Conservation (phyloP, 2,329 filamentous ascomycete species). For the Triangularia verruculosa region DNA sequence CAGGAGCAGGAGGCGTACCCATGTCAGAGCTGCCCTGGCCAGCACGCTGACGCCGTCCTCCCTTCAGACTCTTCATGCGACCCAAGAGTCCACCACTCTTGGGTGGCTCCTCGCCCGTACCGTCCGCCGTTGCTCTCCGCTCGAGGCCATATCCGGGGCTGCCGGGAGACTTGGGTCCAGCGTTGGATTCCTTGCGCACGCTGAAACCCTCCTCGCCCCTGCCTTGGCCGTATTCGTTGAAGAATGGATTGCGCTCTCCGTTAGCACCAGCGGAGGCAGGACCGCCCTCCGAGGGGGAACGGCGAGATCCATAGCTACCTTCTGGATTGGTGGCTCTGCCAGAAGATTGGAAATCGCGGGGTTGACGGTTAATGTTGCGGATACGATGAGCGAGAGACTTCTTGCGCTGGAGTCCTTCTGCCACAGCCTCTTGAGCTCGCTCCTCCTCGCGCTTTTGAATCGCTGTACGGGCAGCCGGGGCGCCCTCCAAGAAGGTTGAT, state of each 20-base stretch:
- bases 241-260: conserved; percentile 69
- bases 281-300: conserved; percentile 39
- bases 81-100: conserved; percentile 64
- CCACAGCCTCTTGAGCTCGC: conserved; percentile 53
- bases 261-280: conserved; percentile 34
- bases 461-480: conserved; percentile 77
- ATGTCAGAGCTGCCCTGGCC: conserved; percentile 31
- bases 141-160: conserved; percentile 59
- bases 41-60: conserved; percentile 54
- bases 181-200: conserved; percentile 40
- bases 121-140: conserved; percentile 63
- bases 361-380: conserved; percentile 74
- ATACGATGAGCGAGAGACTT: conserved; percentile 93
- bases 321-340: conserved; percentile 60
- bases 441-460: conserved; percentile 74
- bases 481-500: conserved; percentile 92
- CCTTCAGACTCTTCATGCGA: conserved; percentile 80
- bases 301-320: conserved; percentile 39
- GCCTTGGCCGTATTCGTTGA: conserved; percentile 67
- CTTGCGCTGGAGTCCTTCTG: conserved; percentile 73
- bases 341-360: conserved; percentile 56
- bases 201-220: conserved; percentile 51
- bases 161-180: conserved; percentile 46
- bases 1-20: conserved; percentile 30
- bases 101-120: conserved; percentile 37